These are phyloP conservation scores for Medicago truncatula DNA, from an alignment of 306 rosid species.

Conservation along the genomic window DNA sequence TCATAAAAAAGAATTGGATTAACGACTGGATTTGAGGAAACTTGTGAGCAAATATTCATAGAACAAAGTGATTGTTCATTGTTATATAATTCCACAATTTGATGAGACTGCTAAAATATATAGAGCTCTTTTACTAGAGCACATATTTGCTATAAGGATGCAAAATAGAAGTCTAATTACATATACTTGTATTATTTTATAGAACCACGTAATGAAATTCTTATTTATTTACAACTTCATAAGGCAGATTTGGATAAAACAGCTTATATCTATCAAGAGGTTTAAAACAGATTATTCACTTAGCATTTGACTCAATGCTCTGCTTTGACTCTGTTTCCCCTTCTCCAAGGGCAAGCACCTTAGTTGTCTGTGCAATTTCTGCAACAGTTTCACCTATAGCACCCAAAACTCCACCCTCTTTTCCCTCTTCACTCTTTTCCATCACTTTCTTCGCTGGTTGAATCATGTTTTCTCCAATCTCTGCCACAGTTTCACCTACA, in stretches of 20 bases:
- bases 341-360: slow-evolving; percentile 57
- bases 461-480: slow-evolving; percentile 42
- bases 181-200: not conserved
- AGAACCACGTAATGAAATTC: not conserved
- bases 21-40: too few relatives aligned
- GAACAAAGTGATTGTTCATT: too few relatives aligned
- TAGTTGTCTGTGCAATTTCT: slow-evolving; percentile 68
- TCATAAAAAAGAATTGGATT: too few relatives aligned
- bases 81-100: too few relatives aligned
- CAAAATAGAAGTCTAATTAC: not conserved
- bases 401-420: slow-evolving; percentile 44
- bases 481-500: slow-evolving; percentile 47
- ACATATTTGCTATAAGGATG: not conserved
- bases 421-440: not conserved
- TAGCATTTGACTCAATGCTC: not conserved
- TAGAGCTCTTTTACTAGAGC: too few relatives aligned
- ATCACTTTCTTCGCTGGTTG: slow-evolving; percentile 44
- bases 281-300: not conserved
- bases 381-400: slow-evolving; percentile 69
- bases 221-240: slow-evolving; percentile 36
- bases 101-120: too few relatives aligned
- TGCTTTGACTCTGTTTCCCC: slow-evolving; percentile 16
- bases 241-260: not conserved
- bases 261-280: not conserved
- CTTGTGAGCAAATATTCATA: too few relatives aligned